Base-by-base conservation (phyloP, 768 basidiomycete species). In the Nidularia sp. region DNA sequence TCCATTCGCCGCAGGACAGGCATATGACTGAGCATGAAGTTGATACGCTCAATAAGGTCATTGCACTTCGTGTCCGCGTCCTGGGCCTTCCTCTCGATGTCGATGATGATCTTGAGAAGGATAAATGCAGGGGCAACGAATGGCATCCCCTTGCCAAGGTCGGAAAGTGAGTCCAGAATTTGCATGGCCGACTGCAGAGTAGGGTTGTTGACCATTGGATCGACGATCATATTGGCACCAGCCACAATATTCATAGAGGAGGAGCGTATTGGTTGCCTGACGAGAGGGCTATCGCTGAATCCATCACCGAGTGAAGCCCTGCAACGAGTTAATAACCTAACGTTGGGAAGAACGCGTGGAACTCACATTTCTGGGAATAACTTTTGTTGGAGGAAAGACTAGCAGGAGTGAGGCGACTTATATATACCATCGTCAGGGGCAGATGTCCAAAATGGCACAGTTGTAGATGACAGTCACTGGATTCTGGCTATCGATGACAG, bases 11-110 rank as follows among this genome's bases (percentile, higher is more conserved):
- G 60, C 22, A 74, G 59, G 12, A 66, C 57, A 5, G 69, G 66
- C 34, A 74, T 61, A 47, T 74, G 71, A 49, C 69, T 64, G 47
- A 73, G 63, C 71, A 73, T 72, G 64, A 74, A 74, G 6, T 67
- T 69, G 57, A 72, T 66, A n/a, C 73, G 70, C 44, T 74, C 71
- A 36, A 74, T 52, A 31, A 74, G 60, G 51, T 74, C 73, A 47
- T 55, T 67, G 54, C 71, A 74, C 49, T 74, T 74, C 15, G 63
- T 52, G 49, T 74, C 73, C 7, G 68, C 71, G 18, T 74, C 73
- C 39, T 67, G 63, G 2, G 69, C 71, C 8, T 51, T 57, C 47
- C 57, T 61, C 55, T 74, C 73, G 51, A 74, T 59, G 51, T 70
- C 69, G 54, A 74, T 67, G 55, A 73, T 73, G 50, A 71, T 55